These are phyloP conservation scores for Suhomyces maxii DNA, from an alignment of 1,139 yeast species.

Conservation along the genomic window DNA sequence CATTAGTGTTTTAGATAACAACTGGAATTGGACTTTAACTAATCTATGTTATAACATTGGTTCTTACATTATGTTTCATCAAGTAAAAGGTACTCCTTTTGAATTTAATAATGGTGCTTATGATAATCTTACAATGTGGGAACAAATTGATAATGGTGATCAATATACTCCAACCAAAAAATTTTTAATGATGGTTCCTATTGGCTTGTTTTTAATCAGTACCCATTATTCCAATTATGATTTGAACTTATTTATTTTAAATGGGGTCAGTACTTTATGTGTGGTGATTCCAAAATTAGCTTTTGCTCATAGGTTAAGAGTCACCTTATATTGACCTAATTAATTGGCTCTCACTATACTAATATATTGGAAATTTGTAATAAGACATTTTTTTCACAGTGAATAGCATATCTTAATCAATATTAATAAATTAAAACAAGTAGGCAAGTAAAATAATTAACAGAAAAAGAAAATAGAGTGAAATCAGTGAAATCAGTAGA, in stretches of 20 bases:
- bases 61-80: slow-evolving; percentile 93
- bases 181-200: slow-evolving; percentile 87
- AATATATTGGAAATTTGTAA: background rate
- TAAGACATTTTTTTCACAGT: background rate
- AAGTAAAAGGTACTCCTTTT: slow-evolving; percentile 94
- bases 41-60: slow-evolving; percentile 89
- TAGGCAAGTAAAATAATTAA: too few relatives aligned
- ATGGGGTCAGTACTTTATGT: slow-evolving; percentile 75
- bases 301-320: slow-evolving; percentile 72
- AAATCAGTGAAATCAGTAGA: too few relatives aligned
- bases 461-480: too few relatives aligned
- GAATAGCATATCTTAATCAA: background rate
- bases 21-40: slow-evolving; percentile 92
- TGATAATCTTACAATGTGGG: slow-evolving; percentile 98
- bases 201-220: slow-evolving; percentile 77
- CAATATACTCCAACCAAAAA: slow-evolving; percentile 96
- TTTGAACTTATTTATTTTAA: slow-evolving; percentile 71
- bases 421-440: background rate
- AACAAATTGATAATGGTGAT: slow-evolving; percentile 95
- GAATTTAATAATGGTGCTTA: slow-evolving; percentile 96
- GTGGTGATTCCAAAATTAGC: slow-evolving; percentile 92
- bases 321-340: slow-evolving; percentile 43
- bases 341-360: background rate
- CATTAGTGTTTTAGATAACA: slow-evolving; percentile 67
- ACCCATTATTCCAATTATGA: slow-evolving; percentile 92